Evolutionary conservation across 768 basidiomycete genomes (phyloP), one percentile per base, ranked within the genome.

Genomic region (Holtermanniella nyarrowii): DNA sequence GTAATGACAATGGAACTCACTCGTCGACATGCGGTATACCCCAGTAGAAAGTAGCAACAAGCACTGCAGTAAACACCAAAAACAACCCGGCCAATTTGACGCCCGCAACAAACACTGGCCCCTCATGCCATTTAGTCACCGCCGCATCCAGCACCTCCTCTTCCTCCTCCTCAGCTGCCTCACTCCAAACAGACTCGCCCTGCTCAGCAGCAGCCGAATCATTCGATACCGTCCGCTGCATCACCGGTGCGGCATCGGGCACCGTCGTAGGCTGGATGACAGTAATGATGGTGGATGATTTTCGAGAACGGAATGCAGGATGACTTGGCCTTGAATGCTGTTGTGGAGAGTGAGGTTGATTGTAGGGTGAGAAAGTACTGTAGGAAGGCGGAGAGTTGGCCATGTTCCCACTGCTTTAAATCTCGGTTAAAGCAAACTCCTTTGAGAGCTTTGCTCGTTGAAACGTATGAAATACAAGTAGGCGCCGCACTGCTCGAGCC

Each of bases 41-140:
- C 3, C 88, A 70, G 77, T 81, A 88, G n/a, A 96, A 77, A 0
- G 78, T 82, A 7, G 82, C 80, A 2, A 82, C 85, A 1, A 97
- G 80, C 21, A 87, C 49, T 1, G 80, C 47, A 1, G 83, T 80
- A 61, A 85, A 83, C 25, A 83, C 48, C 47, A 81, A 44, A 67
- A 95, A 91, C 49, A 96, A 76, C 25, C 77, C 73, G 14, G 82
- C 82, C 78, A 91, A 86, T 75, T 89, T 89, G 56, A 90, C 70
- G 0, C 84, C 82, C 0, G 90, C 88, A 63, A 80, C 79, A 72
- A 90, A 74, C 58, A 95, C 77, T 40, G 88, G 76, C 40, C 76
- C 26, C 25, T 55, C 46, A 26, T 63, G 65, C 68, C 67, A 69
- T 59, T 61, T 64, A 20, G 21, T 41, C 20, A 18, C 42, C 16